Conservation (phyloP, 805 yeast species). For the Spathaspora girioi region DNA sequence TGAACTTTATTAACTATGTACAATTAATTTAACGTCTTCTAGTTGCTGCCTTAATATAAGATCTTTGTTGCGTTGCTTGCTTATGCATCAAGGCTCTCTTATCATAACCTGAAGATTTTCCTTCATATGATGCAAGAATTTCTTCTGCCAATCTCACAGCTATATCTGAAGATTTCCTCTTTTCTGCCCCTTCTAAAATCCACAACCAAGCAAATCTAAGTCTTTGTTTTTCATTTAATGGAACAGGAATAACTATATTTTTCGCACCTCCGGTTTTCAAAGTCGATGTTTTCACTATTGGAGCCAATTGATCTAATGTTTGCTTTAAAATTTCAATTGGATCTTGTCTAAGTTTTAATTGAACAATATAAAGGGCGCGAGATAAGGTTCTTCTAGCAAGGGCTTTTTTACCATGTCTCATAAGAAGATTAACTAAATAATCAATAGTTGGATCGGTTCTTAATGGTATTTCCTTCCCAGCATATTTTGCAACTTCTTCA, state of each 20-base stretch:
- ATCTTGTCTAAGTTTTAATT: conserved; percentile 67
- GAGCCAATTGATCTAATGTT: conserved; percentile 78
- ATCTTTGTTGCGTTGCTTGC: conserved; percentile 83
- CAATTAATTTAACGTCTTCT: background rate
- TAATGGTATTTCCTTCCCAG: conserved; percentile 54
- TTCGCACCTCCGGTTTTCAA: conserved; percentile 85
- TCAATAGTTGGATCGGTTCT: conserved; percentile 67
- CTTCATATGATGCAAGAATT: conserved; percentile 69
- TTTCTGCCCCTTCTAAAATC: conserved; percentile 82
- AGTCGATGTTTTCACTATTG: conserved; percentile 73
- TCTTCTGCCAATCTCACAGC: conserved; percentile 92
- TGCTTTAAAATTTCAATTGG: conserved; percentile 75
- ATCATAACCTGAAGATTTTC: conserved; percentile 79
- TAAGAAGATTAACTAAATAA: conserved; percentile 78
- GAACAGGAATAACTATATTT: conserved; percentile 74
- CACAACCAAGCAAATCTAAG: conserved; percentile 83
- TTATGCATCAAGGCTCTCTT: conserved; percentile 81
- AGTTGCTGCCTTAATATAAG: conserved; percentile 50
- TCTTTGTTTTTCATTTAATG: conserved; percentile 79
- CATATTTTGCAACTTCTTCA: conserved; percentile 49
- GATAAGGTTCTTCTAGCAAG: conserved; percentile 70
- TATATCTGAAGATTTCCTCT: conserved; percentile 75
- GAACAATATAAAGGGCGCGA: conserved; percentile 76
- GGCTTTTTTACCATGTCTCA: conserved; percentile 89
- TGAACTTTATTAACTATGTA: background rate